Conservation (phyloP, 805 yeast species). For the Huiozyma sinensis region DNA sequence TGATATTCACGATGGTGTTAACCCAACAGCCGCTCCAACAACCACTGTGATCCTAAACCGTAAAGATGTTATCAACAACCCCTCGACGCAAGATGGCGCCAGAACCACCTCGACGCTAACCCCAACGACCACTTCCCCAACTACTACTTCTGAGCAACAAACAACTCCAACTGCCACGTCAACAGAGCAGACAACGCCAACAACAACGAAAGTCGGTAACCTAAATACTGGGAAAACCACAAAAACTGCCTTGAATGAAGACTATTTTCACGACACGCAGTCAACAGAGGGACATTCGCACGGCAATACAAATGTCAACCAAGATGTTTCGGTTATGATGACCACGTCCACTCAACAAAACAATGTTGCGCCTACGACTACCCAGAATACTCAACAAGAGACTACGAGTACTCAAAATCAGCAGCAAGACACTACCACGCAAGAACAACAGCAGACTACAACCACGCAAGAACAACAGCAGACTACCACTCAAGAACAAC, state of each 20-base stretch:
- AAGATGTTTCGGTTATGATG: neutral
- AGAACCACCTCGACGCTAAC: conserved; percentile 2
- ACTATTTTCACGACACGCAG: neutral
- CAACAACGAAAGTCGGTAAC: neutral
- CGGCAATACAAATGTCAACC: neutral
- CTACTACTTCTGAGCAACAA: conserved; percentile 1
- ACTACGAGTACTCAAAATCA: neutral
- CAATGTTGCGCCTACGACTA: conserved; percentile 3
- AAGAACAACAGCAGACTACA: neutral
- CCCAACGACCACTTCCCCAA: conserved; percentile 6
- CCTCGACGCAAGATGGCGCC: conserved; percentile 1
- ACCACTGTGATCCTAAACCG: conserved; percentile 23
- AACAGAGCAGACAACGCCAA: neutral
- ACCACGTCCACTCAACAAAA: conserved; percentile 3
- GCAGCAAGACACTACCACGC: neutral
- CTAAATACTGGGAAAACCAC: neutral
- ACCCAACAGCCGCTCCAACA: conserved; percentile 27
- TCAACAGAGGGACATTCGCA: neutral
- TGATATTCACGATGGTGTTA: conserved; percentile 26
- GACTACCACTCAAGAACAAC: neutral
- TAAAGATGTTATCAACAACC: conserved; percentile 4
- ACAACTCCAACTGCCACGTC: conserved; percentile 5
- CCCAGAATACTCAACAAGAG: neutral
- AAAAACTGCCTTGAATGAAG: conserved; percentile 1
- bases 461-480: too few species aligned